These are phyloP conservation scores for Corrigiola litoralis DNA, from an alignment of 179 eudicot species.

Conservation along the genomic window DNA sequence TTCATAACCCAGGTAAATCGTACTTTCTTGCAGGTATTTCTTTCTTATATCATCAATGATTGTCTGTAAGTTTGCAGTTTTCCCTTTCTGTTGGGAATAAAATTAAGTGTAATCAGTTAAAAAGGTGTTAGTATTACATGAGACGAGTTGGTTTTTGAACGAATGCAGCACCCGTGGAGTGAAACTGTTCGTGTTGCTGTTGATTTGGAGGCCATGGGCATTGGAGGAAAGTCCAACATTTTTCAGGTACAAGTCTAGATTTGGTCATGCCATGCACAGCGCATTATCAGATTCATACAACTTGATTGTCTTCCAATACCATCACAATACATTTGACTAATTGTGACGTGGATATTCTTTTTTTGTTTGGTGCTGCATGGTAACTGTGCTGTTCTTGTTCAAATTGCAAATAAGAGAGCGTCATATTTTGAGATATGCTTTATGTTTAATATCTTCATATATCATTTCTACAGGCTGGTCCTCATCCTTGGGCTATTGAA, in stretches of 20 bases:
- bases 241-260: constrained; percentile 67
- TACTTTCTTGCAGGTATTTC: neutral
- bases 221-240: constrained; percentile 80
- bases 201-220: constrained; percentile 97
- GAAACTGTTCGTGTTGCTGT: constrained; percentile 70
- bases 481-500: constrained; percentile 91
- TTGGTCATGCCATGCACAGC: neutral
- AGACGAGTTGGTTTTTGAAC: neutral
- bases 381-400: neutral
- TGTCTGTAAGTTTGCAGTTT: neutral
- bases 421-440: neutral
- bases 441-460: neutral
- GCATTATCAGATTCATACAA: neutral
- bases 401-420: neutral
- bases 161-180: constrained; percentile 93
- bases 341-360: neutral
- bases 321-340: neutral
- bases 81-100: neutral
- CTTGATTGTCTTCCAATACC: neutral
- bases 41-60: neutral
- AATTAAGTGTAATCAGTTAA: neutral
- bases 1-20: constrained; percentile 85
- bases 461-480: constrained; percentile 62
- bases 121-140: neutral
- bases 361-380: neutral